phyloP scores from a whole-genome alignment of 1,139 yeast genomes.

The Hyphopichia burtonii region DNA sequence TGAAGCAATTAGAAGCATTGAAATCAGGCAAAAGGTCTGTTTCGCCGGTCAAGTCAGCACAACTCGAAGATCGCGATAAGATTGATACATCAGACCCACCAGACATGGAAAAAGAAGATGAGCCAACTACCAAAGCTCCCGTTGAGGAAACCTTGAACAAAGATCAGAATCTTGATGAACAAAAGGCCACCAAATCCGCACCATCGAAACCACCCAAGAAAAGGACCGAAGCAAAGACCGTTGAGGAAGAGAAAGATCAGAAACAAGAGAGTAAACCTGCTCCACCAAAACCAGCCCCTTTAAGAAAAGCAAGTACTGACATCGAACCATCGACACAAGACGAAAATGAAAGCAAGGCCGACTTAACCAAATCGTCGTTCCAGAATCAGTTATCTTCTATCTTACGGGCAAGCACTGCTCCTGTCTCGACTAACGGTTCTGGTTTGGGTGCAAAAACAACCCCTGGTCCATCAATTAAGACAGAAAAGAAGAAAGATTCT shows the following conservation, averaged over 20 bases:
- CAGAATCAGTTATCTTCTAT: conserved; percentile 21
- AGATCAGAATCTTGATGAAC: no score
- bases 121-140: not conserved
- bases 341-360: not conserved
- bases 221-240: no score
- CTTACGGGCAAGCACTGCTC: conserved; percentile 23
- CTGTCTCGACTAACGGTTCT: conserved; percentile 7
- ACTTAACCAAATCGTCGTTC: conserved; percentile 9
- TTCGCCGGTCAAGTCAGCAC: not conserved
- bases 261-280: not conserved
- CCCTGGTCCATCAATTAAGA: conserved; percentile 2
- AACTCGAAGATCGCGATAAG: not conserved
- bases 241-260: no score
- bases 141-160: no score
- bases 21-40: conserved; percentile 1
- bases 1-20: conserved; percentile 2
- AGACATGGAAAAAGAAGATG: not conserved
- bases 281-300: conserved; percentile 3
- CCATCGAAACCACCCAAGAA: not conserved
- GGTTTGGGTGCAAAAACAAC: conserved; percentile 1
- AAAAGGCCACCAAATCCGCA: not conserved
- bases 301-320: not conserved
- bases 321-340: not conserved
- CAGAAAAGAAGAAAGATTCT: conserved; percentile 7
- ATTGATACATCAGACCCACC: not conserved